These are phyloP conservation scores for Russula virescens DNA, from an alignment of 768 basidiomycete genomes.

Conservation along the genomic window DNA sequence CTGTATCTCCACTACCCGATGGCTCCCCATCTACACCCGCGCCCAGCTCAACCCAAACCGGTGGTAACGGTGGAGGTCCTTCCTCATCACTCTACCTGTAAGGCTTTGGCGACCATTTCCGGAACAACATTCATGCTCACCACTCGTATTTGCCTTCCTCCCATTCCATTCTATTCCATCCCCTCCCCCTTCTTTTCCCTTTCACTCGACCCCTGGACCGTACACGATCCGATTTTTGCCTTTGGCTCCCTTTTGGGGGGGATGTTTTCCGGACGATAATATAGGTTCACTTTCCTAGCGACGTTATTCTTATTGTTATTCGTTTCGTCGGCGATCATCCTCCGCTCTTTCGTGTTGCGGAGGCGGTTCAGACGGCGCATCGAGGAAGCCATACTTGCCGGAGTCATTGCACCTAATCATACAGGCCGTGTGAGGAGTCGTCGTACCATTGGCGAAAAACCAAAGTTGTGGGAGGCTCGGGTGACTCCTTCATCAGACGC, in stretches of 20 bases:
- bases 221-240: too few species aligned
- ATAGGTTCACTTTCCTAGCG: constrained; percentile 66
- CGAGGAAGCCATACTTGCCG: constrained; percentile 48
- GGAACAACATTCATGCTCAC: background rate
- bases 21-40: background rate
- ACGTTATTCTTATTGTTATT: constrained; percentile 63
- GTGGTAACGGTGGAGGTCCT: constrained; percentile 1
- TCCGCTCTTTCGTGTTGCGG: constrained; percentile 57
- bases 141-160: too few species aligned
- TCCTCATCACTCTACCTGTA: constrained; percentile 27
- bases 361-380: constrained; percentile 50
- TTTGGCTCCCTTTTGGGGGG: too few species aligned
- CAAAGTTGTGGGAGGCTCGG: constrained; percentile 46
- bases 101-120: background rate
- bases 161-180: too few species aligned
- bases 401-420: constrained; percentile 39
- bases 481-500: constrained; percentile 30
- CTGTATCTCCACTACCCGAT: background rate
- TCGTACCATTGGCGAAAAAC: constrained; percentile 43
- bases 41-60: background rate
- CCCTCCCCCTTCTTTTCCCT: too few species aligned
- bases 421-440: constrained; percentile 30
- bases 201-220: too few species aligned
- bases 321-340: constrained; percentile 57
- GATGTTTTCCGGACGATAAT: background rate